Evolutionary conservation across 116 monocot genomes (phyloP).

Genomic region (Dioscorea cayenensis): DNA sequence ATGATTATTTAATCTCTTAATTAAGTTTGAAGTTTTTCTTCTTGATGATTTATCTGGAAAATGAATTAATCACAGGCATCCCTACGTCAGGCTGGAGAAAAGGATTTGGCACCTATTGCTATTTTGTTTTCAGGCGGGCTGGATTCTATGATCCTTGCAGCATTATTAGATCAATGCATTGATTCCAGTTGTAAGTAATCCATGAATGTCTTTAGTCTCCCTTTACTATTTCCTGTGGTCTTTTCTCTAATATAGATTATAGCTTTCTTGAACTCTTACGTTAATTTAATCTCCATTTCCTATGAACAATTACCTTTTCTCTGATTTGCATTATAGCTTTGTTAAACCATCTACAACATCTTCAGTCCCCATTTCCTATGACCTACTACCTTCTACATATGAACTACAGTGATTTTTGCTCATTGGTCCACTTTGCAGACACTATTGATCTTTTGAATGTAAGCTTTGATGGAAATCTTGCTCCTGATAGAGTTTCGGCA

Average conservation of each 20-base stretch:
- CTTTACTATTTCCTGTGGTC: background rate
- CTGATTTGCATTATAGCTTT: too few relatives aligned
- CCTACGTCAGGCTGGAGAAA: constrained; percentile 16
- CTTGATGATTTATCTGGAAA: too few relatives aligned
- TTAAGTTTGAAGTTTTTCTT: too few relatives aligned
- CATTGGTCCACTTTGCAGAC: constrained; percentile 31
- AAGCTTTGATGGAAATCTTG: constrained; percentile 85
- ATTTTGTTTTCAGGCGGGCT: constrained; percentile 92
- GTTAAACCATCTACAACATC: too few relatives aligned
- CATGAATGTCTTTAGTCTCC: background rate
- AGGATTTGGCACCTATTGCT: constrained; percentile 55
- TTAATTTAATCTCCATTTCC: too few relatives aligned
- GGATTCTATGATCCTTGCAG: constrained; percentile 97
- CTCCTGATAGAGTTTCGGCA: constrained; percentile 92
- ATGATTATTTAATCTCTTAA: too few relatives aligned
- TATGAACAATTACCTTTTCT: too few relatives aligned
- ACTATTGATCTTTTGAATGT: constrained; percentile 88
- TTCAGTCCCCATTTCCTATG: too few relatives aligned
- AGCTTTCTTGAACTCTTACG: too few relatives aligned
- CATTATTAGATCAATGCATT: constrained; percentile 73
- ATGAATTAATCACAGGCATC: constrained; percentile 15
- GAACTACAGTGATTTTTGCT: background rate
- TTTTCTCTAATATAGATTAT: too few relatives aligned
- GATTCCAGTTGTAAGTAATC: constrained; percentile 54
- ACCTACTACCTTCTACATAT: too few relatives aligned